Percentiles rank a stretch among this genome's conserved stretches.
Evolutionary conservation across 441 rosid genomes (phyloP).

Genomic region (Croton setiger): DNA sequence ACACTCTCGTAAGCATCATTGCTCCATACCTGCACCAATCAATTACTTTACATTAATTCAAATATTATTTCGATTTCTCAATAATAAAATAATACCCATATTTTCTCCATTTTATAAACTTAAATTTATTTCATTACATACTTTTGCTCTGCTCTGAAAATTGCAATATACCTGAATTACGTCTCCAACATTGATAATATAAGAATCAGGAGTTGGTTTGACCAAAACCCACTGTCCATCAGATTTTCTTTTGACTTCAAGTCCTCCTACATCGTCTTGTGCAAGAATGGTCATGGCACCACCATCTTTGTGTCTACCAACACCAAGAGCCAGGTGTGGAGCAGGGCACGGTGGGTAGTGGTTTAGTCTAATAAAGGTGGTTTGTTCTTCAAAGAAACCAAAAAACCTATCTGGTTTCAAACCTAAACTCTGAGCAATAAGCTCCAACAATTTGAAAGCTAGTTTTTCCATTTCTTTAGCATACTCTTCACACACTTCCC

Average conservation of each 20-base stretch:
- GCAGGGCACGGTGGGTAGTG: conserved; percentile 80
- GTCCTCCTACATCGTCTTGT: conserved; percentile 69
- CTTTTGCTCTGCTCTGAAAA: no score
- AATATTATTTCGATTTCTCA: no score
- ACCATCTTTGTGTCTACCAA: conserved; percentile 71
- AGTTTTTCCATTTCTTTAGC: conserved; percentile 49
- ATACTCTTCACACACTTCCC: conserved; percentile 66
- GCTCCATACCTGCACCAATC: conserved; percentile 57
- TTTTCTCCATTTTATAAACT: no score
- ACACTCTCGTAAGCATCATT: conserved; percentile 77
- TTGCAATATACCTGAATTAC: conserved; percentile 49
- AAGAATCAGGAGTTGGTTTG: conserved; percentile 61
- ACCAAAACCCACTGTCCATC: conserved; percentile 58
- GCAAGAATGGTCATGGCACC: conserved; percentile 73
- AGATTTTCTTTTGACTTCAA: conserved; percentile 57
- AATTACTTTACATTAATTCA: no score
- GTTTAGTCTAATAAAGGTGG: conserved; percentile 57
- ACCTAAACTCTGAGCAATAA: conserved; percentile 56
- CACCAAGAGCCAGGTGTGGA: conserved; percentile 76
- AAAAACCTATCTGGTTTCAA: conserved; percentile 38
- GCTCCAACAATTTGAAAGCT: conserved; percentile 50
- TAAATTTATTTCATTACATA: no score
- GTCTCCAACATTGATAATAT: conserved; percentile 75
- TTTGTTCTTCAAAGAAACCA: conserved; percentile 61
- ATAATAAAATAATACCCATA: no score